Base-by-base conservation (phyloP, 139 green algal species). In the Desmodesmus armatus region DNA sequence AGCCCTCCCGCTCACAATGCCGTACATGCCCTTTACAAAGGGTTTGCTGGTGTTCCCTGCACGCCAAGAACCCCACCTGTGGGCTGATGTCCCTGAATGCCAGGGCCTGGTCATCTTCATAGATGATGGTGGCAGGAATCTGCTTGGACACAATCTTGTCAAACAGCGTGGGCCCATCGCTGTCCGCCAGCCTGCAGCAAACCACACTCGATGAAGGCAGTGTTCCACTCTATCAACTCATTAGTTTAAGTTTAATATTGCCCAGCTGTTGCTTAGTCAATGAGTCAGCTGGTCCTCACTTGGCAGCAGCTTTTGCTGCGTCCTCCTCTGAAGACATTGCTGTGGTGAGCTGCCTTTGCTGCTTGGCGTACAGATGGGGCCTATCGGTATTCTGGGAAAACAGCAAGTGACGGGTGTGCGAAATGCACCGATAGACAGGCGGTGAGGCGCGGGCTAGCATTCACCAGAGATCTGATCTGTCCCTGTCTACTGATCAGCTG, bases 101-200 rank as follows among this genome's bases (percentile, higher is more conserved):
- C 35, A 99, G 85, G 0, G 88, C 91, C 72, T 96, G 67, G 29
- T 99, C 96, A 66, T 99, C 97, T 87, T 99, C 96, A 79, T 98
- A 99, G n/a, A 99, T 94, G 71, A 99, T 92, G 53, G 90, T 93
- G 21, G 95, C 91, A 11, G 93, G 94, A 40, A 97, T 94, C 73
- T 94, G 49, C 89, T 98, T 98, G 58, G 76, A 49, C 23, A 99
- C 92, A 44, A 99, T 99, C 87, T 99, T 99, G 86, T 99, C 97
- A 75, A 99, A 99, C 60, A 98, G 96, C 33, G 96, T 99, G 4
- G 94, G 94, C 6, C 81, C 88, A 39, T 93, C 88, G 5, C 41
- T 80, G 51, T 93, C 91, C n/a, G 88, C 91, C 1, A 88, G 71
- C 23, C 87, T 92, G 87, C 55, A 67, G n/a, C n/a, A n/a, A n/a